Evolutionary conservation across 192 early-diverging fungal genomes (phyloP).

Genomic region (Pilobolus umbonatus): DNA sequence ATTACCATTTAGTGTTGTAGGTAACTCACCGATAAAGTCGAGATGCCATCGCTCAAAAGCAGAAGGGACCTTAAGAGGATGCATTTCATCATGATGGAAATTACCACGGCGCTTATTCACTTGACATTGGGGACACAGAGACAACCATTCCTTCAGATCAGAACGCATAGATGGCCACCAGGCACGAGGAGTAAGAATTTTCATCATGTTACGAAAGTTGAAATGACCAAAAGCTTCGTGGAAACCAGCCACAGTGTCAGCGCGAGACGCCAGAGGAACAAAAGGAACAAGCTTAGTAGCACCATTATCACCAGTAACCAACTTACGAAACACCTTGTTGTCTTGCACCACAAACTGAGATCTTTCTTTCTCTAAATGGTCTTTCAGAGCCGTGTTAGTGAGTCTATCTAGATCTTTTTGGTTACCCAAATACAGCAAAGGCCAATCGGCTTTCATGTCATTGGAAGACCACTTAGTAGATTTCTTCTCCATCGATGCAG

Average conservation of each 20-base stretch:
- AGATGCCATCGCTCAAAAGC: conserved; percentile 15
- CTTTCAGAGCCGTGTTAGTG: not conserved
- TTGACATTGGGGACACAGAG: not conserved
- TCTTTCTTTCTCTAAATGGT: not conserved
- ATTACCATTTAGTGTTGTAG: not conserved
- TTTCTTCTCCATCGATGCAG: not conserved
- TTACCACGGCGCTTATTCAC: not conserved
- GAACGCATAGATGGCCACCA: conserved; percentile 3
- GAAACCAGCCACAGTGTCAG: not conserved
- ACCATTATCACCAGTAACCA: not conserved
- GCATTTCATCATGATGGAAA: conserved; percentile 1
- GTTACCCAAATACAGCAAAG: too few relatives aligned
- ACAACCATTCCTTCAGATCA: conserved; percentile 9
- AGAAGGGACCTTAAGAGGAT: not conserved
- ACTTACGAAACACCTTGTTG: not conserved
- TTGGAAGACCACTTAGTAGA: not conserved
- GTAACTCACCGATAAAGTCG: conserved; percentile 12
- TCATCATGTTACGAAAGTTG: not conserved
- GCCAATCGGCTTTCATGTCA: too few relatives aligned
- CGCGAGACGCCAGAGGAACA: not conserved
- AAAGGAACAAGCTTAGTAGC: not conserved
- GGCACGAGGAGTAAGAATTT: not conserved
- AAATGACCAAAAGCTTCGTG: not conserved
- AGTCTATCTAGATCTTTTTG: not conserved
- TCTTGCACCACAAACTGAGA: not conserved